phyloP scores from a whole-genome alignment of 2,329 filamentous ascomycete genomes.

The Penicillium sp. region DNA sequence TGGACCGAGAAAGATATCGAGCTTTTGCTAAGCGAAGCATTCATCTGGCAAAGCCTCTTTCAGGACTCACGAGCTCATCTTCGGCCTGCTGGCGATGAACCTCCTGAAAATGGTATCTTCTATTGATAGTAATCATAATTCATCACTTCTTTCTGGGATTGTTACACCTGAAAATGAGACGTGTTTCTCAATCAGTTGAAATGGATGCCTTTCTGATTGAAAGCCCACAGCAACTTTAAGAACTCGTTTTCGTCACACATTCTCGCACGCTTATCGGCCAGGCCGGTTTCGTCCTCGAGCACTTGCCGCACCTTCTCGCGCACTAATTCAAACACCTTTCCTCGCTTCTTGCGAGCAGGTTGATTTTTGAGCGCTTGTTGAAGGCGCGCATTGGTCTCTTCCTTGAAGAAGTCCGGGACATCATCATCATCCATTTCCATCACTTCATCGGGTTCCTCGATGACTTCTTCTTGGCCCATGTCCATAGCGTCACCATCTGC shows the following conservation, averaged over 20 bases:
- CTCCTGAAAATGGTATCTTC: conserved; percentile 32
- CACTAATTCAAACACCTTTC: conserved; percentile 74
- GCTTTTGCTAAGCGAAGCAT: conserved; percentile 88
- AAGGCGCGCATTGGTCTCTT: conserved; percentile 40
- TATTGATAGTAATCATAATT: conserved; percentile 34
- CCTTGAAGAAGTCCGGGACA: conserved; percentile 77
- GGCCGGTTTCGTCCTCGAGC: conserved; percentile 69
- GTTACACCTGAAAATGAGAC: conserved; percentile 6
- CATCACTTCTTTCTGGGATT: conserved; percentile 22
- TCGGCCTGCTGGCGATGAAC: conserved; percentile 33
- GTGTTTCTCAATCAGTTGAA: conserved; percentile 56
- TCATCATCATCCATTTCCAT: conserved; percentile 57
- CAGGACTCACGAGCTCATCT: conserved; percentile 90
- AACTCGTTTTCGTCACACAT: conserved; percentile 94
- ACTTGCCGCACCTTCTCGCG: conserved; percentile 80
- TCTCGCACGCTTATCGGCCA: conserved; percentile 74
- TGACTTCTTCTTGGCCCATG: conserved; percentile 31
- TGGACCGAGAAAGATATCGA: conserved; percentile 99
- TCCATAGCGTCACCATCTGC: conserved; percentile 34
- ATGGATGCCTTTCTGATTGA: conserved; percentile 89
- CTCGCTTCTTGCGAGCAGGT: conserved; percentile 64
- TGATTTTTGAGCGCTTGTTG: conserved; percentile 41
- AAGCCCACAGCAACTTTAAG: conserved; percentile 70
- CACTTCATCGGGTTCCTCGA: conserved; percentile 48
- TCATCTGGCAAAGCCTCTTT: conserved; percentile 97